phyloP scores from a whole-genome alignment of 306 rosid genomes.

The Malus fusca region DNA sequence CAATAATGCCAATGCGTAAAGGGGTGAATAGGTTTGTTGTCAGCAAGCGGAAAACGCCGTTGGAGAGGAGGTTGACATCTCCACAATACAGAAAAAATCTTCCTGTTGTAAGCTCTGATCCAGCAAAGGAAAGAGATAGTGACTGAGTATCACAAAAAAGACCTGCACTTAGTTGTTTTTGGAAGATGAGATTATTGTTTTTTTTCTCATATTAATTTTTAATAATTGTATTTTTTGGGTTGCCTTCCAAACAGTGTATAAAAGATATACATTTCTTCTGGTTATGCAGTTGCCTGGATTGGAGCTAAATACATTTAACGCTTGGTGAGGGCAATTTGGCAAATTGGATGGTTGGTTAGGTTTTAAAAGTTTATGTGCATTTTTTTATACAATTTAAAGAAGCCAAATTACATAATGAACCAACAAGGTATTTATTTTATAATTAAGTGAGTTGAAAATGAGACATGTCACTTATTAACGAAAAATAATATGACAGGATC shows the following conservation, averaged over 20 bases:
- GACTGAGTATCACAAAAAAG: slow-evolving; percentile 24
- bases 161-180: background rate
- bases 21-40: slow-evolving; percentile 98
- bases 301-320: background rate
- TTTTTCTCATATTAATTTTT: background rate
- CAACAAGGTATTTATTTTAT: too few species aligned
- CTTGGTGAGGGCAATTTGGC: background rate
- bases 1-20: slow-evolving; percentile 98
- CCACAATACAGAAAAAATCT: slow-evolving; percentile 82
- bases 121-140: slow-evolving; percentile 47
- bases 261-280: background rate
- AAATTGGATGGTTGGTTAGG: too few species aligned
- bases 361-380: too few species aligned
- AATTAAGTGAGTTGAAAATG: too few species aligned
- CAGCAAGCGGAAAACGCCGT: slow-evolving; percentile 93
- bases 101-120: slow-evolving; percentile 75
- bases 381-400: too few species aligned
- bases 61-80: slow-evolving; percentile 91
- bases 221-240: background rate
- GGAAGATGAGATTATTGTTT: slow-evolving; percentile 1
- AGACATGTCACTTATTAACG: too few species aligned
- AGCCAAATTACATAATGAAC: too few species aligned
- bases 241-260: background rate
- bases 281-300: background rate
- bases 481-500: too few species aligned